Evolutionary conservation across 768 basidiomycete genomes (phyloP).

Genomic region (Pleurotus giganteus): DNA sequence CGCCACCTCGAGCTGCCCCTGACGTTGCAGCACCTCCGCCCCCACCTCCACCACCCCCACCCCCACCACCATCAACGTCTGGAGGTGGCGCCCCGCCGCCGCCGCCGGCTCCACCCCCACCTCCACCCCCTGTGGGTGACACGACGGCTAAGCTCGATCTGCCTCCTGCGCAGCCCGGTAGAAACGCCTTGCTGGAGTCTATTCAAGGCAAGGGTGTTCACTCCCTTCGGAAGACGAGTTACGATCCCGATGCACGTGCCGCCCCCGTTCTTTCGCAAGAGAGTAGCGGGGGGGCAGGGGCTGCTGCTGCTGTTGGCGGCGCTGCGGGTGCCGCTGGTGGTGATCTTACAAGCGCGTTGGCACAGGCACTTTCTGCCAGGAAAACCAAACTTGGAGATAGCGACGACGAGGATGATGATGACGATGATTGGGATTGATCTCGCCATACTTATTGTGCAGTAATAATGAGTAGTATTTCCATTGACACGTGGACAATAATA

Average conservation of each 20-base stretch:
- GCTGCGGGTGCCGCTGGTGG: slow-evolving; percentile 38
- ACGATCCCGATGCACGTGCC: slow-evolving; percentile 33
- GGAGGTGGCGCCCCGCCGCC: slow-evolving; percentile 27
- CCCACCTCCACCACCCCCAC: slow-evolving; percentile 32
- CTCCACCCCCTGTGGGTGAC: slow-evolving; percentile 25
- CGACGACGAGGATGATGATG: slow-evolving; percentile 76
- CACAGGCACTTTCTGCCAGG: slow-evolving; percentile 76
- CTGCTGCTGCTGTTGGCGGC: slow-evolving; percentile 31
- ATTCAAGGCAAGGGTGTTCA: slow-evolving; percentile 83
- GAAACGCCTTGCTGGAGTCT: slow-evolving; percentile 67
- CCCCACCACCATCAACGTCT: slow-evolving; percentile 45
- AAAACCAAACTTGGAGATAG: slow-evolving; percentile 89
- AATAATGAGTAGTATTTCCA: too few relatives aligned
- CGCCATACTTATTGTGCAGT: background rate
- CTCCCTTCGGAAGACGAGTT: slow-evolving; percentile 60
- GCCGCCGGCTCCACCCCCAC: slow-evolving; percentile 41
- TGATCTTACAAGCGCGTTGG: slow-evolving; percentile 80
- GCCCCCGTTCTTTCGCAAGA: slow-evolving; percentile 32
- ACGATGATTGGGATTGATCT: slow-evolving; percentile 52
- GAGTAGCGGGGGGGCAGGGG: slow-evolving; percentile 31
- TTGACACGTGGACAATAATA: too few relatives aligned
- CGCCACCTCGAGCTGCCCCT: slow-evolving; percentile 28
- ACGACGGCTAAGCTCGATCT: slow-evolving; percentile 28
- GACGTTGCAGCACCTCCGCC: slow-evolving; percentile 24
- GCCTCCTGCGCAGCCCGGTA: slow-evolving; percentile 57